Evolutionary conservation across 345 rosid species (phyloP).

Genomic region (Eucalyptus marginata): DNA sequence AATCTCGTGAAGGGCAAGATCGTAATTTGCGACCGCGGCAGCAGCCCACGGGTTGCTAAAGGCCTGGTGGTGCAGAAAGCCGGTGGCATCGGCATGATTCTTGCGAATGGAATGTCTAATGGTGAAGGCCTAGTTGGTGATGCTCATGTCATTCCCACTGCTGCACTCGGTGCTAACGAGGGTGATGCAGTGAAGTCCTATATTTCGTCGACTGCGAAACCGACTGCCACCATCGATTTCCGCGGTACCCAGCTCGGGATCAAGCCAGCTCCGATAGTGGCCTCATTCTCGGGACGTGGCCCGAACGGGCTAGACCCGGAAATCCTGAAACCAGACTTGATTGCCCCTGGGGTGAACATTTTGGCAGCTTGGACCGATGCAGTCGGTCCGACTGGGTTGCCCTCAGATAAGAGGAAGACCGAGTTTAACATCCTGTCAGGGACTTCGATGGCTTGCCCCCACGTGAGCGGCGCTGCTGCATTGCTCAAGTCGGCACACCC

Average conservation of each 20-base stretch:
- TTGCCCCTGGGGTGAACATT: slow-evolving; percentile 74
- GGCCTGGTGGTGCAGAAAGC: slow-evolving; percentile 80
- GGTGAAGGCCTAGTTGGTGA: slow-evolving; percentile 86
- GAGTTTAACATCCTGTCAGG: slow-evolving; percentile 79
- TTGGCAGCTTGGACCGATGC: slow-evolving; percentile 82
- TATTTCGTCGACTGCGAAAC: slow-evolving; percentile 14
- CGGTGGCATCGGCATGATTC: slow-evolving; percentile 80
- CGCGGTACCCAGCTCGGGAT: slow-evolving; percentile 61
- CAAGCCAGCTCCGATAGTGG: slow-evolving; percentile 76
- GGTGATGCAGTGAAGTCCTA: slow-evolving; percentile 59
- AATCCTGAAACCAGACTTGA: slow-evolving; percentile 72
- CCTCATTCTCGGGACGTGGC: slow-evolving; percentile 75
- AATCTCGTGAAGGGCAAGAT: slow-evolving; percentile 52
- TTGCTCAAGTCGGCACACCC: slow-evolving; percentile 77
- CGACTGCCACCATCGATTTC: slow-evolving; percentile 53
- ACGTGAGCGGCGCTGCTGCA: slow-evolving; percentile 76
- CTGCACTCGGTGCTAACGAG: slow-evolving; percentile 60
- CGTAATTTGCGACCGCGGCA: slow-evolving; percentile 69
- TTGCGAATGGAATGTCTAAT: slow-evolving; percentile 64
- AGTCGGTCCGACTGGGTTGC: slow-evolving; percentile 63
- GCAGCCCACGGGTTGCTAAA: slow-evolving; percentile 68
- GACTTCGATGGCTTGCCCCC: slow-evolving; percentile 87
- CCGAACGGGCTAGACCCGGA: slow-evolving; percentile 69
- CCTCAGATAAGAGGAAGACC: slow-evolving; percentile 46
- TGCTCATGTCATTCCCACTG: slow-evolving; percentile 67